Evolutionary conservation across 2,329 filamentous ascomycete genomes (phyloP).

Genomic region (Neofusicoccum umdonicola): DNA sequence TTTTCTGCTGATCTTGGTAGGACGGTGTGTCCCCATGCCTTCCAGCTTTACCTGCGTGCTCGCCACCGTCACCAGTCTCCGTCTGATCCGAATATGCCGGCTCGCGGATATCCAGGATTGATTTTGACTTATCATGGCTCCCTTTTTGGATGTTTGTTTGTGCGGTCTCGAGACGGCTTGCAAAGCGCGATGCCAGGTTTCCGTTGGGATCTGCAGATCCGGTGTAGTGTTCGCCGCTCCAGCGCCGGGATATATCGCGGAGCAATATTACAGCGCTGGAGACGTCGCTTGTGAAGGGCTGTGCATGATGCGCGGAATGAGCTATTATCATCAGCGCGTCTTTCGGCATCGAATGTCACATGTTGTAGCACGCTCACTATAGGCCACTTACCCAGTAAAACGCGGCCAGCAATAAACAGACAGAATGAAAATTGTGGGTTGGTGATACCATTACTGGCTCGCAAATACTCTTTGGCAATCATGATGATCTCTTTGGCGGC

Average conservation of each 20-base stretch:
- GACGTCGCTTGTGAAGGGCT: constrained; percentile 30
- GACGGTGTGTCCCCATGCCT: background rate
- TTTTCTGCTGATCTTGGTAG: background rate
- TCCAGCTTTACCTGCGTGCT: constrained; percentile 1
- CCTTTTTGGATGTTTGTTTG: background rate
- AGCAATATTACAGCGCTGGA: constrained; percentile 35
- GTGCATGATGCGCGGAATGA: constrained; percentile 34
- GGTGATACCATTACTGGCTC: constrained; percentile 26
- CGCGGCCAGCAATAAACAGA: constrained; percentile 30
- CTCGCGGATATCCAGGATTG: constrained; percentile 33
- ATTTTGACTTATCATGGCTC: constrained; percentile 1
- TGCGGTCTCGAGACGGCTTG: constrained; percentile 31
- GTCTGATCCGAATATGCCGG: constrained; percentile 33
- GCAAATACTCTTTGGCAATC: constrained; percentile 27
- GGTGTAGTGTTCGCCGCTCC: constrained; percentile 30
- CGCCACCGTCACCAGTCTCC: background rate
- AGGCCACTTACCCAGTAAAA: constrained; percentile 22
- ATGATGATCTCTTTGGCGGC: constrained; percentile 26
- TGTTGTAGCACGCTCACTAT: too few species aligned
- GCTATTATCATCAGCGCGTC: constrained; percentile 20
- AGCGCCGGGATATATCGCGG: constrained; percentile 38
- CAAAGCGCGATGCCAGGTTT: constrained; percentile 39
- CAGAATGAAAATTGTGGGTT: constrained; percentile 35
- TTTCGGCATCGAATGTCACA: background rate
- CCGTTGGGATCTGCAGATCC: background rate